A percentile compares a stretch with the other conserved stretches of the same genome.
phyloP scores from a whole-genome alignment of 2,329 filamentous ascomycete species.

The Beauveria sp. region DNA sequence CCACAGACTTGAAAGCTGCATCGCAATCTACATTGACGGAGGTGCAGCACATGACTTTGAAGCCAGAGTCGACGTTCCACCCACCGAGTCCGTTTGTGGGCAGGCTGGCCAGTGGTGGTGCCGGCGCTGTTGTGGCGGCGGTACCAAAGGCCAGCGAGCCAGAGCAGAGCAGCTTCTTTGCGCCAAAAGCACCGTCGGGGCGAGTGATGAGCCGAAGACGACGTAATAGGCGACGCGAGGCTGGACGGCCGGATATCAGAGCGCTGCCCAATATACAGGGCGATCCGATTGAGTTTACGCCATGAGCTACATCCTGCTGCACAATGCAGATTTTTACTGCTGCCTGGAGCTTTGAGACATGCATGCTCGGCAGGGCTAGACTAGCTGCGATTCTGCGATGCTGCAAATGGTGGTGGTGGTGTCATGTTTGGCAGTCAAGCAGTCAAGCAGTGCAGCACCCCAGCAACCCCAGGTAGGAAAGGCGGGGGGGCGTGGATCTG shows the following conservation, averaged over 20 bases:
- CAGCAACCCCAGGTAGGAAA: not conserved
- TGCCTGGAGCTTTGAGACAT: conserved; percentile 7
- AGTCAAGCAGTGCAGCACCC: too few species aligned
- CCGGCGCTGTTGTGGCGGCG: not conserved
- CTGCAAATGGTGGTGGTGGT: not conserved
- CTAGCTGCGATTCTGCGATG: not conserved
- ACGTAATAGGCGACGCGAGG: conserved; percentile 16
- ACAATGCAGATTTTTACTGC: not conserved
- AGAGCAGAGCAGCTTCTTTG: not conserved
- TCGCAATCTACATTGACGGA: conserved; percentile 3
- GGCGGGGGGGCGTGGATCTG: conserved; percentile 2
- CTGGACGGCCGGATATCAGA: conserved; percentile 26
- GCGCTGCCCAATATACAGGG: conserved; percentile 24
- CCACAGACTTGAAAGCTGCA: conserved; percentile 12
- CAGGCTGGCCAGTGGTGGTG: conserved; percentile 16
- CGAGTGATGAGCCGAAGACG: conserved; percentile 13
- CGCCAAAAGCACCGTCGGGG: not conserved
- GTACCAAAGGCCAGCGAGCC: not conserved
- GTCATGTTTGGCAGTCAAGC: not conserved
- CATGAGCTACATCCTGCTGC: not conserved
- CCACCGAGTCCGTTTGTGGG: conserved; percentile 27
- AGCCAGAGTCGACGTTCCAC: conserved; percentile 21
- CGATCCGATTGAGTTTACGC: conserved; percentile 25
- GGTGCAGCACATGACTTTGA: conserved; percentile 9
- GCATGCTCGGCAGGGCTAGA: conserved; percentile 1